Percentiles rank a stretch among this genome's conserved stretches.
phyloP scores from a whole-genome alignment of 306 rosid species.

The Ormosia semicastrata region DNA sequence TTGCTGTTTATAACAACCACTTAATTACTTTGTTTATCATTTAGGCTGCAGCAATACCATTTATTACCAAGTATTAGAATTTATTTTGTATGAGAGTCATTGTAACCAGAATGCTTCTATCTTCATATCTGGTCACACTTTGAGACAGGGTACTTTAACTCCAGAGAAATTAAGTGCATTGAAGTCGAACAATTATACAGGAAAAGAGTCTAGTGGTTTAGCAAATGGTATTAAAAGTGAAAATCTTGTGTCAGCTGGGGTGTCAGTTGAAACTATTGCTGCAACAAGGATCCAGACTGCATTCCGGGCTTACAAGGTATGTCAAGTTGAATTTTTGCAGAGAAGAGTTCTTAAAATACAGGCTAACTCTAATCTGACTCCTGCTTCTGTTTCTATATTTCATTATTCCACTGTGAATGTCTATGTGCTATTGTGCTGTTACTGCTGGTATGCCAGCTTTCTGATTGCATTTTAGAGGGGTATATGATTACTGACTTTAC shows the following conservation, averaged over 20 bases:
- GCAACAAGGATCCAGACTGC: constrained; percentile 90
- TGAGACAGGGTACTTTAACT: constrained; percentile 52
- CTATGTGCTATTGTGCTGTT: background rate
- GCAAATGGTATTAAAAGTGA: constrained; percentile 42
- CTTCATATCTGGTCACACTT: constrained; percentile 15
- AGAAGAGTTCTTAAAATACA: background rate
- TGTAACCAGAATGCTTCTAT: constrained; percentile 18
- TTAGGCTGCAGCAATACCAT: constrained; percentile 7
- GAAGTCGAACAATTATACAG: constrained; percentile 40
- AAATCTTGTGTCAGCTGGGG: constrained; percentile 36
- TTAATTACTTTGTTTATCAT: background rate
- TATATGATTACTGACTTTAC: background rate
- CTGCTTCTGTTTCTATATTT: constrained; percentile 1
- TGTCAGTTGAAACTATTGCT: constrained; percentile 68
- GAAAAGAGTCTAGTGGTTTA: constrained; percentile 32
- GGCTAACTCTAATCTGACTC: constrained; percentile 2
- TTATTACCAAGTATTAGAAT: constrained; percentile 22
- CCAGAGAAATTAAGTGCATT: constrained; percentile 39
- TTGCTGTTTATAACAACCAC: background rate
- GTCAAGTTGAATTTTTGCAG: constrained; percentile 16
- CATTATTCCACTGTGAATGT: background rate
- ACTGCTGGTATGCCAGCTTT: constrained; percentile 8
- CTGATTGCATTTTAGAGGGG: background rate
- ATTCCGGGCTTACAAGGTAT: constrained; percentile 79
- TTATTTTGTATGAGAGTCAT: constrained; percentile 2